Evolutionary conservation across 345 rosid species (phyloP), one percentile per base, ranked within the genome.

Genomic region (Clarkia xantiana): DNA sequence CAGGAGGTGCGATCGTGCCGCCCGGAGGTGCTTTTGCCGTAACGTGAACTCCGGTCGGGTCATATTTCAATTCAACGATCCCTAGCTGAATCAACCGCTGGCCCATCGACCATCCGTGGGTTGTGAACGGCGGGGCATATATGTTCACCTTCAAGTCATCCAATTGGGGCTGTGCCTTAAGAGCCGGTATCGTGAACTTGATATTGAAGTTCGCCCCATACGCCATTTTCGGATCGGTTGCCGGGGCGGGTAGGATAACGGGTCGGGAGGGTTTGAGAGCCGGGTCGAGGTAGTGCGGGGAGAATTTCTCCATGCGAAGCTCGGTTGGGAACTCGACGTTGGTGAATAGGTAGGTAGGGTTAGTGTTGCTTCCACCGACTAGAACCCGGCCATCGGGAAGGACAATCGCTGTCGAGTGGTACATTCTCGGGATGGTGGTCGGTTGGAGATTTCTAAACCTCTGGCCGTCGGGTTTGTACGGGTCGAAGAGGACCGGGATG

Each of bases 71-170:
- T 12, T 0, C 6, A 1, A 42, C 43, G 40, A 54, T 14, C 12
- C 45, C 52, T 44, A 71, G 36, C 44, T 61, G 55, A 50, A 76
- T 16, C 49, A 71, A 43, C 63, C 77, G 66, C 45, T 75, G 77
- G 18, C 65, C 70, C 81, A 68, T 71, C 14, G 77, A 60, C 19
- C 61, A 64, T 11, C 75, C 72, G 53, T 76, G 81, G 17, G 81
- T 71, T 1, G 68, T 71, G 55, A 76, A 76, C 14, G 77, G 63
- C 22, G 77, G 81, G 2, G 72, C 63, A 13, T 66, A 56, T 68
- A 76, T 63, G 10, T 75, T 71, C 45, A 71, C 73, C 44, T 41
- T 58, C 17, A 76, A 11, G n/a, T 68, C 52, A 0, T 0, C 10
- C 29, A 0, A 6, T 9, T 25, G 12, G 14, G 45, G 60, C 44